These are phyloP conservation scores for Trametes sp. DNA, from an alignment of 1,284 basidiomycete species.

Conservation along the genomic window DNA sequence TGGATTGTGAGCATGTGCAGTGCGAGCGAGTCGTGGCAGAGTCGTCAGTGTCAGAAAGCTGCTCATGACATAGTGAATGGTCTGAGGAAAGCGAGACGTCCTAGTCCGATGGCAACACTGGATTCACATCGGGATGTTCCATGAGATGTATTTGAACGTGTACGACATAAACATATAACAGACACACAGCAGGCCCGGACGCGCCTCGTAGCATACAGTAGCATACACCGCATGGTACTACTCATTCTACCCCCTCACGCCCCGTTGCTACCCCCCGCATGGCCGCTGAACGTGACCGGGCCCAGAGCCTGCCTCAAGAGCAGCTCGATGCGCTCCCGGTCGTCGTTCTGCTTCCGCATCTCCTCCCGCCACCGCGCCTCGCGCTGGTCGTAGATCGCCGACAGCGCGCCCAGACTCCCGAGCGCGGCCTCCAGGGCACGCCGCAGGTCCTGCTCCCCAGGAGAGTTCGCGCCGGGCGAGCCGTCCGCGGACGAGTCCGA, in stretches of 20 bases:
- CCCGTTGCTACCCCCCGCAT: slow-evolving; percentile 2
- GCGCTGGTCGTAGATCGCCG: slow-evolving; percentile 69
- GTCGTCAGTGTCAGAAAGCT: too few species aligned
- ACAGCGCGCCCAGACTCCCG: slow-evolving; percentile 66
- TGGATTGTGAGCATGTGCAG: too few species aligned
- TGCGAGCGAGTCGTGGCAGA: too few species aligned
- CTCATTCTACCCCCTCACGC: not conserved
- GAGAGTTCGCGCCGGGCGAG: slow-evolving; percentile 59
- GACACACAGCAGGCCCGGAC: slow-evolving; percentile 8
- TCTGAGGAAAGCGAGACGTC: too few species aligned
- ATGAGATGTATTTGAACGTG: too few species aligned
- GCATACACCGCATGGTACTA: slow-evolving; percentile 12
- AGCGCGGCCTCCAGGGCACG: slow-evolving; percentile 70
- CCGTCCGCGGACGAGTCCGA: slow-evolving; percentile 56
- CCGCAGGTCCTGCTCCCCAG: slow-evolving; percentile 67
- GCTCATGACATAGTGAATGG: too few species aligned
- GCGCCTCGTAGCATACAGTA: not conserved
- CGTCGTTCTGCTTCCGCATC: slow-evolving; percentile 67
- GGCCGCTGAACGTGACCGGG: slow-evolving; percentile 20
- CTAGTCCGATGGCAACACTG: too few species aligned
- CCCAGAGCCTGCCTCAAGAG: slow-evolving; percentile 72
- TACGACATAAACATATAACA: slow-evolving; percentile 18
- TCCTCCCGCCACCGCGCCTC: slow-evolving; percentile 75
- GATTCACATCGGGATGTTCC: too few species aligned
- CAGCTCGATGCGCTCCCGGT: slow-evolving; percentile 70